Percentiles rank a stretch among this genome's conserved stretches.
These are phyloP conservation scores for Petunia axillaris DNA, from an alignment of 257 asterid species.

Conservation along the genomic window DNA sequence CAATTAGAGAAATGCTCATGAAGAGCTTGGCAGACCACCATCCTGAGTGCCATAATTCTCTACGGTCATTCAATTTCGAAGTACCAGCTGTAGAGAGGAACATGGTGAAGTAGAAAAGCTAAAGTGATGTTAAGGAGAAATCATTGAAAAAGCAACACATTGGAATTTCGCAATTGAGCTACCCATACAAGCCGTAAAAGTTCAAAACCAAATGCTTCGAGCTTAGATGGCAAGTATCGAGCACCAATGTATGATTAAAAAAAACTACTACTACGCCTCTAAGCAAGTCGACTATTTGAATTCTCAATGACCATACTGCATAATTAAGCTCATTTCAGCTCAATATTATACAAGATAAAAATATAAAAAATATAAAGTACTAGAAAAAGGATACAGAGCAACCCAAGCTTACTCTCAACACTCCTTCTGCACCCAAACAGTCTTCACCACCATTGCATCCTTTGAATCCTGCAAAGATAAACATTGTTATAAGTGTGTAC, in stretches of 20 bases:
- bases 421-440: constrained; percentile 61
- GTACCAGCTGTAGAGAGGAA: constrained; percentile 60
- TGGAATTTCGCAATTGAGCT: background rate
- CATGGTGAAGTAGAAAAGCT: constrained; percentile 54
- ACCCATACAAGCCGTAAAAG: background rate
- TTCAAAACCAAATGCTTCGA: background rate
- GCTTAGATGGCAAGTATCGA: background rate
- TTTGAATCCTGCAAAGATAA: constrained; percentile 43
- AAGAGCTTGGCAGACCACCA: constrained; percentile 56
- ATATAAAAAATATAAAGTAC: too few relatives aligned
- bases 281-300: too few relatives aligned
- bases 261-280: too few relatives aligned
- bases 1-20: constrained; percentile 38
- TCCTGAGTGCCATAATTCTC: constrained; percentile 57
- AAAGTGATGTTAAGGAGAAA: constrained; percentile 37
- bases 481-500: background rate
- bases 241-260: background rate
- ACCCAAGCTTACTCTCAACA: constrained; percentile 56
- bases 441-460: constrained; percentile 54
- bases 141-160: background rate
- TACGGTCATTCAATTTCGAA: constrained; percentile 42
- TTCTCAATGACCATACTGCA: too few relatives aligned
- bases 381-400: constrained; percentile 50
- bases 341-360: too few relatives aligned
- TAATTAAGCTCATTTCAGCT: too few relatives aligned